phyloP scores from a whole-genome alignment of 768 basidiomycete species.

The Suillus ampliporus region DNA sequence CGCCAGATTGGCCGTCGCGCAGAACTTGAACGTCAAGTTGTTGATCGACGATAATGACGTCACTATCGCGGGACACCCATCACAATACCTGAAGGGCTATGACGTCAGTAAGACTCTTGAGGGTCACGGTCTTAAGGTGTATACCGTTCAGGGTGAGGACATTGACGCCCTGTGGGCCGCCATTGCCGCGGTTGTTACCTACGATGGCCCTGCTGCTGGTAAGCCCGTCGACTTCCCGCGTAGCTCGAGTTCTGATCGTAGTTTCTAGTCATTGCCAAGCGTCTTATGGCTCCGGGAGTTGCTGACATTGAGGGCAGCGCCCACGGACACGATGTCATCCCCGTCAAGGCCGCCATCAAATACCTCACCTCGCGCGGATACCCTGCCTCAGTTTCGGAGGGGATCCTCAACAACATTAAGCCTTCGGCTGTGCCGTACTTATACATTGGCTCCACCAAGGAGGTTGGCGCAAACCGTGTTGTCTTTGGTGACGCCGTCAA shows the following conservation, averaged over 20 bases:
- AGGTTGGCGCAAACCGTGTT: slow-evolving; percentile 80
- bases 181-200: slow-evolving; percentile 55
- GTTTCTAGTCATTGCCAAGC: slow-evolving; percentile 68
- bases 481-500: slow-evolving; percentile 88
- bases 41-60: slow-evolving; percentile 92
- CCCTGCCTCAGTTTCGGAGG: slow-evolving; percentile 47
- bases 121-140: slow-evolving; percentile 83
- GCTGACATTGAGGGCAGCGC: slow-evolving; percentile 77
- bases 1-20: slow-evolving; percentile 84
- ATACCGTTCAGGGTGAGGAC: slow-evolving; percentile 78
- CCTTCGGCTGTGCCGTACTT: slow-evolving; percentile 58
- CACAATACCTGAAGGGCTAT: slow-evolving; percentile 83
- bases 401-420: slow-evolving; percentile 70
- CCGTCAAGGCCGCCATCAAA: slow-evolving; percentile 77
- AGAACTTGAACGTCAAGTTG: slow-evolving; percentile 82
- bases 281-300: slow-evolving; percentile 70
- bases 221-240: slow-evolving; percentile 21
- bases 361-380: slow-evolving; percentile 74
- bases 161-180: slow-evolving; percentile 78
- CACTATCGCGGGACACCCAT: slow-evolving; percentile 91
- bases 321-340: slow-evolving; percentile 87
- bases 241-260: not conserved
- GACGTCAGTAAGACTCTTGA: slow-evolving; percentile 70
- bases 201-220: slow-evolving; percentile 84
- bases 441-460: slow-evolving; percentile 74